Conservation (phyloP, 169 alveolate genomes). For the Cryptosporidium felis region DNA sequence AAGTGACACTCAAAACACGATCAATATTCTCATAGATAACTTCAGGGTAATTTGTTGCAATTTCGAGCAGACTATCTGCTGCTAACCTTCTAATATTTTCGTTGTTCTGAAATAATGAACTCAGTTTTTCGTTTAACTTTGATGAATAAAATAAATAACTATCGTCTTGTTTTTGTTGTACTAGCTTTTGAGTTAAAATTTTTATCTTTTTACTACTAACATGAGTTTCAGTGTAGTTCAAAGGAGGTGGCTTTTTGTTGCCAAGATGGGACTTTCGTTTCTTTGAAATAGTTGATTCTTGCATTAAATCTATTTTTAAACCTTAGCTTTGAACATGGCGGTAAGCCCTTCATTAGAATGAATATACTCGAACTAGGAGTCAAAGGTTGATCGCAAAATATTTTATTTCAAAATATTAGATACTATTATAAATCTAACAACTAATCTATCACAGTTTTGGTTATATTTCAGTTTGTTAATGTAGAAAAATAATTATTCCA, state of each 20-base stretch:
- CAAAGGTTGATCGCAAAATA: too few relatives aligned
- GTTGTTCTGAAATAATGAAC: slow-evolving; percentile 33
- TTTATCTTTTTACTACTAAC: slow-evolving; percentile 27
- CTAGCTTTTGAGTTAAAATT: slow-evolving; percentile 5
- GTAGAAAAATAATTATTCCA: slow-evolving; percentile 51
- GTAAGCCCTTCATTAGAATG: too few relatives aligned
- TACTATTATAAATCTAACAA: too few relatives aligned
- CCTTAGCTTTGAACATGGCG: too few relatives aligned
- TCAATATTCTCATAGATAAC: slow-evolving; percentile 55
- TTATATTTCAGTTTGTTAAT: too few relatives aligned
- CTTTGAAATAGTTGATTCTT: not conserved
- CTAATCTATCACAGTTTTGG: too few relatives aligned
- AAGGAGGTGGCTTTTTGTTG: not conserved
- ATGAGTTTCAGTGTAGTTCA: slow-evolving; percentile 2
- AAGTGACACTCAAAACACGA: slow-evolving; percentile 24
- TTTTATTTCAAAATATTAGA: too few relatives aligned
- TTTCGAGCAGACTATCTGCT: slow-evolving; percentile 36
- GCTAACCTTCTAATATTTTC: slow-evolving; percentile 28
- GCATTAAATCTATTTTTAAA: slow-evolving; percentile 10
- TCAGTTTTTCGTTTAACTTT: slow-evolving; percentile 26
- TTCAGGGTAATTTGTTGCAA: slow-evolving; percentile 23
- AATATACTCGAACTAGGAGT: too few relatives aligned
- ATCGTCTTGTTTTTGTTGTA: not conserved
- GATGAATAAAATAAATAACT: not conserved
- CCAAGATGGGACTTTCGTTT: not conserved